Base-by-base conservation (phyloP, 2,329 filamentous ascomycete genomes). In the Calonectria leucothoes region DNA sequence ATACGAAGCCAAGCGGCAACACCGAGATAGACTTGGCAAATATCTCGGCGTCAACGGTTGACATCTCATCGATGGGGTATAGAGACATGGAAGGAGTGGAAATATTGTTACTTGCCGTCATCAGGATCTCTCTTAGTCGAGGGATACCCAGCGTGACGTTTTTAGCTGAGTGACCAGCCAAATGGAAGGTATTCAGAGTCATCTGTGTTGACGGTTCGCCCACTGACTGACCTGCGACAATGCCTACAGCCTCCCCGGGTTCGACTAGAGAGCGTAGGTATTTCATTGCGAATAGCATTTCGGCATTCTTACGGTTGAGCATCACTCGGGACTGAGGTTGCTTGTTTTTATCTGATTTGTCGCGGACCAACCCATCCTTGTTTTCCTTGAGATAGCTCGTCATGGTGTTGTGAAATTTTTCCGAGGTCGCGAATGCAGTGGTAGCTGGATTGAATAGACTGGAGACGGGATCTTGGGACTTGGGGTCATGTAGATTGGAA, bases 131-230 rank as follows among this genome's bases (percentile, higher is more conserved):
- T 87, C 97, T 91, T 25, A 99, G 90, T 86, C 97, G 95, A 72
- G 97, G 97, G 82, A 99, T 98, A 94, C 97, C 97, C 25, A 98
- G 91, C 0, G 97, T 99, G 82, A 99, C 97, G 90, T 99, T 99
- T 89, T 98, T 98, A 35, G 97, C 94, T 25, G 97, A 96, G 88
- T 98, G 96, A 82, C 97, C 97, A 84, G 97, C 97, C 91, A 99
- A 94, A 90, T 99, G 97, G 91, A 99, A 99, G 33, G 97, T 99
- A 86, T 99, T 99, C 69, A 99, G 88, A 10, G 97, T 99, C 97
- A 99, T 99, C 84, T 99, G 97, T 14, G 97, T 99, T 3, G 96
- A 98, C 11, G 97, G 97, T 83, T 99, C 97, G 82, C 97, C 97
- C 51, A 99, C 93, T 37, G 96, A 98, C 85, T 99, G 97, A 12